phyloP scores from a whole-genome alignment of 1,284 basidiomycete species.

The Austropuccinia psidii region DNA sequence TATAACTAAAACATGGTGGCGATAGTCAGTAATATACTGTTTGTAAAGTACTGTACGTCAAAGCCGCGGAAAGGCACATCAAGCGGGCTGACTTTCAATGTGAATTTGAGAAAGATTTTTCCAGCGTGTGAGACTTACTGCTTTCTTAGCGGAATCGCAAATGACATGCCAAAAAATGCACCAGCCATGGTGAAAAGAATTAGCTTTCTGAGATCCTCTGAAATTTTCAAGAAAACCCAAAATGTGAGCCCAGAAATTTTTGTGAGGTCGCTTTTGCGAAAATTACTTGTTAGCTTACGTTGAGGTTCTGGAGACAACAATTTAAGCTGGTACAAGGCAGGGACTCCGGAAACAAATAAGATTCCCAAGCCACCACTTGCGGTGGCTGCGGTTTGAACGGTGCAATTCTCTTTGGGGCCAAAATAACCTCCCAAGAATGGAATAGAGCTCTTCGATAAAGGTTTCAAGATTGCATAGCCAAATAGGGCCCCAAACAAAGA shows the following conservation, averaged over 20 bases:
- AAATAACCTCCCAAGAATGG: constrained; percentile 56
- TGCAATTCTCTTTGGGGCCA: constrained; percentile 63
- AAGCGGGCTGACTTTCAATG: not conserved
- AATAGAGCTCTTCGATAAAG: constrained; percentile 54
- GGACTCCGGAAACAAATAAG: constrained; percentile 60
- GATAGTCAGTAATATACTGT: not conserved
- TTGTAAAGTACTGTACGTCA: not conserved
- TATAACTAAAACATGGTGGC: constrained; percentile 50
- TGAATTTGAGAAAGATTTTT: not conserved
- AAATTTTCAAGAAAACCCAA: not conserved
- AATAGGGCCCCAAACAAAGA: constrained; percentile 61
- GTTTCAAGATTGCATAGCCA: constrained; percentile 61
- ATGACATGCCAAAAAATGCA: constrained; percentile 60
- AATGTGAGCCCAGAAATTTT: not conserved
- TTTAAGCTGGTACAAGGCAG: constrained; percentile 59
- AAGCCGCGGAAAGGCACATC: too few species aligned
- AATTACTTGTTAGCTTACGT: not conserved
- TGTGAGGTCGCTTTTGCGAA: not conserved
- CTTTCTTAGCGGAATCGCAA: constrained; percentile 59
- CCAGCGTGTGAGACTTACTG: constrained; percentile 45
- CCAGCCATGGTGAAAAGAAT: constrained; percentile 57
- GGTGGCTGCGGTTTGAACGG: constrained; percentile 55
- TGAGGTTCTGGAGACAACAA: constrained; percentile 53
- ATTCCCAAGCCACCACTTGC: constrained; percentile 58
- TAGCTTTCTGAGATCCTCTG: constrained; percentile 54